Base-by-base conservation (phyloP, 768 basidiomycete species). In the Lactarius sanguifluus region DNA sequence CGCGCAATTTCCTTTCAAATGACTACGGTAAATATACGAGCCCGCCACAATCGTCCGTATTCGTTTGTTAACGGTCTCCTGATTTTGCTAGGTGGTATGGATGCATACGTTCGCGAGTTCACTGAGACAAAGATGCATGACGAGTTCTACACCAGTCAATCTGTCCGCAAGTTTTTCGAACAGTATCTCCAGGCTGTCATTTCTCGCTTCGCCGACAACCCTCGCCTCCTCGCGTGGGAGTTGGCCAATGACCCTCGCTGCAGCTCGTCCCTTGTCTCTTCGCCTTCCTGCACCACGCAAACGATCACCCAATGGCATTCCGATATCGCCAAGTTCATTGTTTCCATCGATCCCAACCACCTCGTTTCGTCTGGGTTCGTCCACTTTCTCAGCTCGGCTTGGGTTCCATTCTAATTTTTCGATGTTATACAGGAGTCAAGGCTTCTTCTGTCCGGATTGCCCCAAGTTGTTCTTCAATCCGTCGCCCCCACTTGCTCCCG, bases 81-180 rank as follows among this genome's bases (percentile, higher is more conserved):
- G 15, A 58, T n/a, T 40, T 59, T 23, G n/a, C 25, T 38, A 77
- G 79, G 79, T 45, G 79, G 79, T 9, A 79, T 80, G 73, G 79
- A 80, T 65, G 69, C 73, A 7, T 80, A 80, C 59, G 75, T 77
- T 62, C 72, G 72, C 6, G 73, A 74, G 47, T 76, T 76, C 57
- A 56, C 69, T 13, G 58, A 72, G 13, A 64, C 68, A 15, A 72
- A 74, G 56, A 74, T 73, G 2, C 79, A 80, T 59, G 79, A 80
- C 63, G 68, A 71, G 32, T 80, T 80, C 73, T 80, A 78, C 64
- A 79, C 78, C 25, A 70, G 77, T 63, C 62, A 66, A 25, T 75
- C 76, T 68, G 64, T 75, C 76, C 65, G 58, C 25, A 18, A 23
- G 3, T 36, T 66, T 54, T 71, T 71, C 65, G 15, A 64, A 59